Conservation (phyloP, 441 rosid species). For the Lepidium campestre region DNA sequence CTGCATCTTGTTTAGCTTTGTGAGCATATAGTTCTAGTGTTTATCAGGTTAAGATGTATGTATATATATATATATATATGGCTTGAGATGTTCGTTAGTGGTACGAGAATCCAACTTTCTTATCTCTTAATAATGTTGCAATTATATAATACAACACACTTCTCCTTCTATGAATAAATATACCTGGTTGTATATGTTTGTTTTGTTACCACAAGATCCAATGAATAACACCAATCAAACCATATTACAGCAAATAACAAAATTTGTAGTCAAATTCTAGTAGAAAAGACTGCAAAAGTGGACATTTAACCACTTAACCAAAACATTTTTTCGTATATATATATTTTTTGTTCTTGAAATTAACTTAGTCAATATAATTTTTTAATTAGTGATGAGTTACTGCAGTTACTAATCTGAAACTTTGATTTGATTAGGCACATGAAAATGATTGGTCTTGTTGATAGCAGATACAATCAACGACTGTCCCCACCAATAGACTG, state of each 20-base stretch:
- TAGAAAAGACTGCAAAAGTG: no score
- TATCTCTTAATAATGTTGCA: slow-evolving; percentile 10
- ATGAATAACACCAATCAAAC: no score
- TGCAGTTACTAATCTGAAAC: slow-evolving; percentile 25
- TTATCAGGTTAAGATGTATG: slow-evolving; percentile 12
- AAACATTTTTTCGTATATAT: no score
- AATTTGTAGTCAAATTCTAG: no score
- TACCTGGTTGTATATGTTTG: no score
- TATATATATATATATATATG: not conserved
- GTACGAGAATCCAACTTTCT: slow-evolving; percentile 22
- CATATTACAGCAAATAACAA: no score
- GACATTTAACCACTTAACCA: no score
- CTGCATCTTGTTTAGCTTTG: slow-evolving; percentile 15
- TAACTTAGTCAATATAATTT: not conserved
- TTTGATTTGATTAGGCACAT: slow-evolving; percentile 23
- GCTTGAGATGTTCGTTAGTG: slow-evolving; percentile 19
- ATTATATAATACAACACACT: slow-evolving; percentile 1
- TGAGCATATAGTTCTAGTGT: slow-evolving; percentile 12
- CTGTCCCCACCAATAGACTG: slow-evolving; percentile 33
- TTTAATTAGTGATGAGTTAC: slow-evolving; percentile 22
- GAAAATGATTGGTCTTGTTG: slow-evolving; percentile 31
- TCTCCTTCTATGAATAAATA: not conserved
- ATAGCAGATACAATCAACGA: slow-evolving; percentile 24
- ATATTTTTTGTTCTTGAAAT: slow-evolving; percentile 1
- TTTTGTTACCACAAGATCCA: no score